Conservation (phyloP, 78 protist species). For the Dictyostelium capitatum region DNA sequence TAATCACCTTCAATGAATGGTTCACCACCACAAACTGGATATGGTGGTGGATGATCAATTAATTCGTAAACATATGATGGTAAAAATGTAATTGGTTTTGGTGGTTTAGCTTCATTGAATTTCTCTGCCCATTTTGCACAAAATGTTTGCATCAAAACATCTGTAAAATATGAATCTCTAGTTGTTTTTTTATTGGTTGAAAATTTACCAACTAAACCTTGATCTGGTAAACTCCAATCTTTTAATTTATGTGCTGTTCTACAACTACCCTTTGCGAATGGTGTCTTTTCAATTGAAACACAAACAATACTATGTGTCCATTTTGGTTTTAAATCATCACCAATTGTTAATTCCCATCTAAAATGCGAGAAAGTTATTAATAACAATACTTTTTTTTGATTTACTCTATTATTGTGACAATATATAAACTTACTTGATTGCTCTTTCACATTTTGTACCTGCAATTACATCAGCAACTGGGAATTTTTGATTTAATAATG, state of each 20-base stretch:
- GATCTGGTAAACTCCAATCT: slow-evolving; percentile 69
- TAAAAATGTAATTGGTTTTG: slow-evolving; percentile 72
- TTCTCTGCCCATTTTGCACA: slow-evolving; percentile 78
- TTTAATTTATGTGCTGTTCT: slow-evolving; percentile 74
- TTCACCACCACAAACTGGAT: slow-evolving; percentile 82
- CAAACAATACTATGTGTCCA: slow-evolving; percentile 74
- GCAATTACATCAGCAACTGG: slow-evolving; percentile 80
- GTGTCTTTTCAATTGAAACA: slow-evolving; percentile 68
- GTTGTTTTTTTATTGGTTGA: slow-evolving; percentile 75
- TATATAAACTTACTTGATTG: slow-evolving; percentile 39
- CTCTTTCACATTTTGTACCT: slow-evolving; percentile 78
- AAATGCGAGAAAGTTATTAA: no score
- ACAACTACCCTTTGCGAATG: slow-evolving; percentile 76
- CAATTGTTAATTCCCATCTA: slow-evolving; percentile 75
- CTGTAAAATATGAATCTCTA: slow-evolving; percentile 73
- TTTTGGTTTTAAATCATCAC: slow-evolving; percentile 72
- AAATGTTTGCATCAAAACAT: slow-evolving; percentile 75
- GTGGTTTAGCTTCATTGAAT: slow-evolving; percentile 70
- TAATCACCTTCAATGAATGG: slow-evolving; percentile 80
- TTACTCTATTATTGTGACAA: no score
- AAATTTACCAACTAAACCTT: slow-evolving; percentile 60
- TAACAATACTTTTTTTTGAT: no score
- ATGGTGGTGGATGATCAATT: slow-evolving; percentile 79
- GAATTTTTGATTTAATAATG: slow-evolving; percentile 74
- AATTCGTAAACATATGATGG: slow-evolving; percentile 72